Evolutionary conservation across 2,329 filamentous ascomycete species (phyloP).

Genomic region (Botrytis aclada): DNA sequence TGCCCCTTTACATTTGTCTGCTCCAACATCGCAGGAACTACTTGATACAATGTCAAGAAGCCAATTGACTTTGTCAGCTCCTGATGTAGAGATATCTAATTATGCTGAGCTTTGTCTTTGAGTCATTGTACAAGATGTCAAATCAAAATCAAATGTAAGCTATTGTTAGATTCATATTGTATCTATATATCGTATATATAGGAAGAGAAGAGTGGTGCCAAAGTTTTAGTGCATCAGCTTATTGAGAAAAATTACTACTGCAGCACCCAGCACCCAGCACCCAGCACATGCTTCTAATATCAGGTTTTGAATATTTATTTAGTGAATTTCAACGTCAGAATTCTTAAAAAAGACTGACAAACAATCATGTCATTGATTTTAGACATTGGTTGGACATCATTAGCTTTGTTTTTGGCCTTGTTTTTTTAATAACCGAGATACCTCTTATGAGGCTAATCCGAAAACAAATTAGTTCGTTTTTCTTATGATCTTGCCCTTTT

Average conservation of each 20-base stretch:
- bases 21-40: too few species aligned
- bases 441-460: too few species aligned
- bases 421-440: background rate
- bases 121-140: too few species aligned
- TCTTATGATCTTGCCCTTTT: background rate
- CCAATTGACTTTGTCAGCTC: too few species aligned
- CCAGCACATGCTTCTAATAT: background rate
- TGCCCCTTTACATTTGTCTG: too few species aligned
- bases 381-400: background rate
- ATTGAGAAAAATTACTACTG: background rate
- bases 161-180: too few species aligned
- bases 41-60: too few species aligned
- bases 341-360: background rate
- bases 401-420: background rate
- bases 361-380: background rate
- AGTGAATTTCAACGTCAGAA: background rate
- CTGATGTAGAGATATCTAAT: too few species aligned
- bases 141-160: too few species aligned
- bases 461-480: background rate
- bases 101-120: too few species aligned
- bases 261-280: background rate
- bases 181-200: background rate
- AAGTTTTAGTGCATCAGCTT: background rate
- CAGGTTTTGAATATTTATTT: background rate
- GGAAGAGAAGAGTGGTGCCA: background rate